A percentile compares a stretch with the other conserved stretches of the same genome.
Evolutionary conservation across 257 asterid species (phyloP).

Genomic region (Mitragyna speciosa): DNA sequence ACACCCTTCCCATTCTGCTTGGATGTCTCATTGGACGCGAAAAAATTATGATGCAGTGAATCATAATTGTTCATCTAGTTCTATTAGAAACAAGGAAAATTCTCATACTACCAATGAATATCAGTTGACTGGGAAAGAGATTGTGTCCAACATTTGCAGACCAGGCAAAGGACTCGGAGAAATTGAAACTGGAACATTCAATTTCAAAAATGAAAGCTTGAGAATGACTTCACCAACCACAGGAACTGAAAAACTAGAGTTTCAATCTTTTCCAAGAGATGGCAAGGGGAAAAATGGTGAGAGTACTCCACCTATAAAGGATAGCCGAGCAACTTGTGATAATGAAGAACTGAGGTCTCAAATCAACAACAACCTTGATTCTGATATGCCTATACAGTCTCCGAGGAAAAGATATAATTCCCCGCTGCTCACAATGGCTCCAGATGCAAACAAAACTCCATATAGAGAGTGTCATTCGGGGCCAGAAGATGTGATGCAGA

Average conservation of each 20-base stretch:
- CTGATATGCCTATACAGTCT: conserved; percentile 10
- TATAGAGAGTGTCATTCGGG: conserved; percentile 5
- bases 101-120: conserved; percentile 18
- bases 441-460: conserved; percentile 18
- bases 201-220: conserved; percentile 19
- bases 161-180: conserved; percentile 27
- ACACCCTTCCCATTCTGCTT: conserved; percentile 46
- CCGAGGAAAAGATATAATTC: conserved; percentile 19
- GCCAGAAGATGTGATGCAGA: conserved; percentile 35
- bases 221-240: conserved; percentile 23
- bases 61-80: conserved; percentile 14
- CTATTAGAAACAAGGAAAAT: conserved; percentile 28
- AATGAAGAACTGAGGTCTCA: conserved; percentile 18
- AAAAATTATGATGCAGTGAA: conserved; percentile 29
- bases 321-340: conserved; percentile 16
- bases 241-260: conserved; percentile 27
- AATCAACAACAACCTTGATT: conserved; percentile 11
- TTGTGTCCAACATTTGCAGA: conserved; percentile 12
- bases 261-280: conserved; percentile 7
- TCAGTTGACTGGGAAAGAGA: conserved; percentile 22
- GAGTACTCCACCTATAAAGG: conserved; percentile 20
- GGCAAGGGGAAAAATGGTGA: conserved; percentile 2
- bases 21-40: conserved; percentile 73
- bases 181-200: conserved; percentile 20
- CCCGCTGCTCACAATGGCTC: conserved; percentile 18